Evolutionary conservation across 2,329 filamentous ascomycete species (phyloP).

Genomic region (Colletotrichum navitas): DNA sequence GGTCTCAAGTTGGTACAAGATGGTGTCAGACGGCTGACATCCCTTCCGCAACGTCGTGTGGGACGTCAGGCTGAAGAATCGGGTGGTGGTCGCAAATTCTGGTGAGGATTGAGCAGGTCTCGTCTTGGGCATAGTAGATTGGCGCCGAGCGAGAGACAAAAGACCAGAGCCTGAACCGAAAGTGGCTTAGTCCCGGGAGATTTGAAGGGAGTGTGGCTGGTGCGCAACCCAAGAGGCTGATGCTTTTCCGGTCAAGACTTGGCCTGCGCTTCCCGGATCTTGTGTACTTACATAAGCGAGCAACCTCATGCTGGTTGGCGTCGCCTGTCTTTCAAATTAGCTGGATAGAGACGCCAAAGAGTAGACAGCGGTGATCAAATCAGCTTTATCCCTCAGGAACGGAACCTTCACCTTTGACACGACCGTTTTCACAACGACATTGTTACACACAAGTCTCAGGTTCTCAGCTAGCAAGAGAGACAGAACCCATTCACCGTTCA

Average conservation of each 20-base stretch:
- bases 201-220: constrained; percentile 26
- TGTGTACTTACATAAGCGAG: constrained; percentile 23
- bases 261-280: not conserved
- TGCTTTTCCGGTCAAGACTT: constrained; percentile 11
- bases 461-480: constrained; percentile 2
- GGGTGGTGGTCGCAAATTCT: constrained; percentile 40
- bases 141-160: constrained; percentile 38
- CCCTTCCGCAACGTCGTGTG: constrained; percentile 42
- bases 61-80: constrained; percentile 42
- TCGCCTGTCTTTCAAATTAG: not conserved
- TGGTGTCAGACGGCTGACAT: constrained; percentile 41
- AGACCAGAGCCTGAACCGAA: constrained; percentile 33
- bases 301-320: not conserved
- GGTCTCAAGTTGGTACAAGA: constrained; percentile 38
- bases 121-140: constrained; percentile 36
- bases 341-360: not conserved
- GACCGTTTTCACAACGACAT: not conserved
- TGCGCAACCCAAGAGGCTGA: constrained; percentile 16
- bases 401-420: not conserved
- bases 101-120: constrained; percentile 39
- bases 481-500: constrained; percentile 1
- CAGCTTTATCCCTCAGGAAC: not conserved
- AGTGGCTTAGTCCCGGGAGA: constrained; percentile 42
- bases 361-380: not conserved
- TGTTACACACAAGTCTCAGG: not conserved